A percentile compares a stretch with the other conserved stretches of the same genome.
These are phyloP conservation scores for Annulohypoxylon truncatum DNA, from an alignment of 2,329 filamentous ascomycete species.

Conservation along the genomic window DNA sequence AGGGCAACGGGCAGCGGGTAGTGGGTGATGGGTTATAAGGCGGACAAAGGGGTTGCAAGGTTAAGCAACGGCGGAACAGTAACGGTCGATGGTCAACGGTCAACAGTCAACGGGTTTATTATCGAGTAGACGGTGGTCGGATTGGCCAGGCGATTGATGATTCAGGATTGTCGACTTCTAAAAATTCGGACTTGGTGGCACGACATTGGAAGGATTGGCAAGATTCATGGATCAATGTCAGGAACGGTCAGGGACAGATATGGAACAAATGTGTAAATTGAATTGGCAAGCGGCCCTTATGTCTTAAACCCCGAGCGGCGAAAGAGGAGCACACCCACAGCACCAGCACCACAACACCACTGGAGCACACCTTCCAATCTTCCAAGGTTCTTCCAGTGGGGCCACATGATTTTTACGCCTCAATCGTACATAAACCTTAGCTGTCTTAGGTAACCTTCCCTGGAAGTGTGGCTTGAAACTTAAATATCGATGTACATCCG, in stretches of 20 bases:
- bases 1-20: slow-evolving; percentile 20
- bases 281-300: slow-evolving; percentile 20
- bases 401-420: slow-evolving; percentile 35
- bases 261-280: slow-evolving; percentile 27
- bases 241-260: slow-evolving; percentile 15
- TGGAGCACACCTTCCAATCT: slow-evolving; percentile 22
- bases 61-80: slow-evolving; percentile 9
- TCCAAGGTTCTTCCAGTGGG: slow-evolving; percentile 15
- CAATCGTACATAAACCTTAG: slow-evolving; percentile 3
- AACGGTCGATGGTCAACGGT: neutral
- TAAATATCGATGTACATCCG: slow-evolving; percentile 21
- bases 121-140: slow-evolving; percentile 13
- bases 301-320: slow-evolving; percentile 38
- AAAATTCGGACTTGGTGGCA: slow-evolving; percentile 29
- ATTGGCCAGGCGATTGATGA: slow-evolving; percentile 8
- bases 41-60: slow-evolving; percentile 17
- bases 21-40: slow-evolving; percentile 13
- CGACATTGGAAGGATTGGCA: slow-evolving; percentile 29
- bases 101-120: slow-evolving; percentile 2
- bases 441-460: neutral
- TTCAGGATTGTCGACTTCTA: slow-evolving; percentile 15
- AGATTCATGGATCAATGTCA: slow-evolving; percentile 18
- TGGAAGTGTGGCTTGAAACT: slow-evolving; percentile 33
- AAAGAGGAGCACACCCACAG: slow-evolving; percentile 36
- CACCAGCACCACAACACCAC: too few species aligned